phyloP scores from a whole-genome alignment of 2,329 filamentous ascomycete genomes.

The Curvularia spicifera region DNA sequence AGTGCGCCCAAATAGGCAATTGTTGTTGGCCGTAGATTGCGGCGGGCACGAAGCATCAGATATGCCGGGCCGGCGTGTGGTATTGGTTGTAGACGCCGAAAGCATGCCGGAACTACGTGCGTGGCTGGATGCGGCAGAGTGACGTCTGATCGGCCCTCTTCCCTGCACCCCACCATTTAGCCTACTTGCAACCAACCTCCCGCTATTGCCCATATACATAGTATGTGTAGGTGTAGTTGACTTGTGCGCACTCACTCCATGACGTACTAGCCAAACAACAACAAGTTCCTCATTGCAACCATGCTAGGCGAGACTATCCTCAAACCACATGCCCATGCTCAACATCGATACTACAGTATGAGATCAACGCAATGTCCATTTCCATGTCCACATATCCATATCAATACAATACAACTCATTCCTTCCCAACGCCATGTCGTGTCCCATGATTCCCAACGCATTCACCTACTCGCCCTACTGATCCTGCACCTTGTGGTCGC shows the following conservation, averaged over 20 bases:
- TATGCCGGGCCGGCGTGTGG: constrained; percentile 17
- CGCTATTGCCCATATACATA: neutral
- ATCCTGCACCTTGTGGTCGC: constrained; percentile 85
- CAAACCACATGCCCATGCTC: neutral
- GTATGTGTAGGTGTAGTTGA: too few relatives aligned
- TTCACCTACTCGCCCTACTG: constrained; percentile 22
- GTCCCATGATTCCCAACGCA: neutral
- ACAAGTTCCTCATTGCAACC: neutral
- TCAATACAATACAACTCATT: neutral
- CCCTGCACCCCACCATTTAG: neutral
- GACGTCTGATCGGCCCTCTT: neutral
- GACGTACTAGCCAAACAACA: neutral
- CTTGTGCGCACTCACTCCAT: neutral
- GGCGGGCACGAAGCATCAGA: constrained; percentile 19
- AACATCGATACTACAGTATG: neutral
- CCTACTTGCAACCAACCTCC: neutral
- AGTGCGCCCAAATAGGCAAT: constrained; percentile 14
- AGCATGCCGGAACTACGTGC: constrained; percentile 13
- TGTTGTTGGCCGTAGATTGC: constrained; percentile 12
- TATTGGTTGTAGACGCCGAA: constrained; percentile 12
- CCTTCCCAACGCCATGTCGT: constrained; percentile 7
- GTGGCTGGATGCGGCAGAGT: constrained; percentile 9
- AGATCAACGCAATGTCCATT: constrained; percentile 4
- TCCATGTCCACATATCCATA: neutral
- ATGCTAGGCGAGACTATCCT: neutral